phyloP scores from a whole-genome alignment of 331 rosid species.

The Cucumis variabilis region DNA sequence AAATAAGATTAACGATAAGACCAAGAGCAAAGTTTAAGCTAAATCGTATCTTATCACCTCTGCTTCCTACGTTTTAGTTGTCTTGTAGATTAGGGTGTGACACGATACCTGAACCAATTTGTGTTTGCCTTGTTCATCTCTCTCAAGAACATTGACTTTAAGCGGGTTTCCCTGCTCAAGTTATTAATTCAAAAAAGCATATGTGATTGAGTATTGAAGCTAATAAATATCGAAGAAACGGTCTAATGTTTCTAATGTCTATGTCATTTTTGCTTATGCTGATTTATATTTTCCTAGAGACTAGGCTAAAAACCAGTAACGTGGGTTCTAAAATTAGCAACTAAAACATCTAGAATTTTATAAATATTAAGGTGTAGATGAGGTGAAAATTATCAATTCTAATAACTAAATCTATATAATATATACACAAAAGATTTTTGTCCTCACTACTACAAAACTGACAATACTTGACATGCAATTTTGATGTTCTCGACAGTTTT shows the following conservation, averaged over 20 bases:
- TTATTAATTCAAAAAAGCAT: constrained; percentile 13
- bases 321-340: background rate
- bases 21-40: too few species aligned
- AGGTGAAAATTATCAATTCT: too few species aligned
- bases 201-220: constrained; percentile 22
- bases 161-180: constrained; percentile 83
- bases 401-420: too few species aligned
- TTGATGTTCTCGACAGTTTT: too few species aligned
- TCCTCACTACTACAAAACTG: too few species aligned
- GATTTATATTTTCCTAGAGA: background rate
- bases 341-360: background rate
- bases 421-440: too few species aligned
- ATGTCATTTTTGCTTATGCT: background rate
- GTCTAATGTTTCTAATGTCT: background rate
- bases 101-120: constrained; percentile 88
- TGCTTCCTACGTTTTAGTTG: too few species aligned
- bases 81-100: too few species aligned
- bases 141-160: constrained; percentile 74
- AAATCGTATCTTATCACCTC: too few species aligned
- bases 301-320: background rate
- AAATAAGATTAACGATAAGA: too few species aligned
- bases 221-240: background rate
- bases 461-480: too few species aligned
- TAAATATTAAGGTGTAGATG: too few species aligned
- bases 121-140: constrained; percentile 57